phyloP scores from a whole-genome alignment of 2,329 filamentous ascomycete species.

The Aureobasidium sp. region DNA sequence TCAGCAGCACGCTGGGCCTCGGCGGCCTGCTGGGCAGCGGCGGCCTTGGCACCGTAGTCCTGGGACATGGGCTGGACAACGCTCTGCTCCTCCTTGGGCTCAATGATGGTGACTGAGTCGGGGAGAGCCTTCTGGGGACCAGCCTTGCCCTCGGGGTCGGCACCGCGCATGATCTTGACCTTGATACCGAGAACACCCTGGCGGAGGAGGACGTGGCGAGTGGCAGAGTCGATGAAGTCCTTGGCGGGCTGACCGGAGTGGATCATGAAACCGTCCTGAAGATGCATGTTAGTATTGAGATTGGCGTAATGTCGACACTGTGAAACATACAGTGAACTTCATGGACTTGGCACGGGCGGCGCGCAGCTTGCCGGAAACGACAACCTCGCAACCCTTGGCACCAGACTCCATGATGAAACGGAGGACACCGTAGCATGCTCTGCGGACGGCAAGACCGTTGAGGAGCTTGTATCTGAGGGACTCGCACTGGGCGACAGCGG shows the following conservation, averaged over 20 bases:
- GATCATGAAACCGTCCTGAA: slow-evolving; percentile 98
- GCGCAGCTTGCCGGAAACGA: slow-evolving; percentile 97
- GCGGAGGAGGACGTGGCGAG: slow-evolving; percentile 98
- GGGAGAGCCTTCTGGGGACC: slow-evolving; percentile 95
- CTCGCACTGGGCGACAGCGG: slow-evolving; percentile 99
- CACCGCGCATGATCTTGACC: slow-evolving; percentile 99
- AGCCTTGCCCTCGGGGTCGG: slow-evolving; percentile 98
- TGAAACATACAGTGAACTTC: slow-evolving; percentile 86
- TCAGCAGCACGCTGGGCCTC: slow-evolving; percentile 51
- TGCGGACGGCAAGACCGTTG: slow-evolving; percentile 96
- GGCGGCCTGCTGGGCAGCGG: slow-evolving; percentile 59
- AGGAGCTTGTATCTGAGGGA: slow-evolving; percentile 99
- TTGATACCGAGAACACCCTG: slow-evolving; percentile 99
- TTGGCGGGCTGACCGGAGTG: slow-evolving; percentile 99
- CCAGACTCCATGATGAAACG: slow-evolving; percentile 99
- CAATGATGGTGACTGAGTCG: slow-evolving; percentile 98
- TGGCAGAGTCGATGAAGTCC: slow-evolving; percentile 98
- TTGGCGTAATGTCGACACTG: not conserved
- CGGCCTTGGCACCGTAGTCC: slow-evolving; percentile 95
- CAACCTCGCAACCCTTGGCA: slow-evolving; percentile 99
- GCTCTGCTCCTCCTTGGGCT: slow-evolving; percentile 98
- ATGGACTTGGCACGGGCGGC: slow-evolving; percentile 99
- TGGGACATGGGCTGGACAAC: slow-evolving; percentile 93
- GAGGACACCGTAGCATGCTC: slow-evolving; percentile 99
- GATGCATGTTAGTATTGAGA: not conserved